Base-by-base conservation (phyloP, 2,329 filamentous ascomycete species). In the Lasiodiplodia sp. region DNA sequence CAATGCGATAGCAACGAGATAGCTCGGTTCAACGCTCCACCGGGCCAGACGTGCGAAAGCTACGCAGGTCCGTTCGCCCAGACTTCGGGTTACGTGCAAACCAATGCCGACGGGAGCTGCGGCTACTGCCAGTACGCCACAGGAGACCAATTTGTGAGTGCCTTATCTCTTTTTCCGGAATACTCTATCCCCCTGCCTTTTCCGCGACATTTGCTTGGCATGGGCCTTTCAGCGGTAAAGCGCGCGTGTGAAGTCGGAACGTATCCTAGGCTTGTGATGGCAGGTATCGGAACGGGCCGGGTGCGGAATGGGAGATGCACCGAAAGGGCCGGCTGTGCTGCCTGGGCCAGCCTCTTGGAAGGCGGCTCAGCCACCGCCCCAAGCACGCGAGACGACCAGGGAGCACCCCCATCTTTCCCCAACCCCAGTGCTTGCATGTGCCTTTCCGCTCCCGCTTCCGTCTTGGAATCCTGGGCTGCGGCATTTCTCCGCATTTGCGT, bases 41-140 rank as follows among this genome's bases (percentile, higher is more conserved):
- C 85, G 0, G 87, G 86, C 6, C 81, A 86, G 75, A 86, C 84
- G 2, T 93, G 91, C 74, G 77, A 87, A 14, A 78, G 85, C 4
- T 93, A 92, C 72, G 84, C 86, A 0, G 79, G 81, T 2, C 70
- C 80, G 0, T 92, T 86, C 73, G 85, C 87, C 1, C 68, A 78
- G 23, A 77, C 83, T 0, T 88, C 89, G 0, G 90, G 90, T 0
- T 91, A 91, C 69, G 85, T 92, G 0, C 78, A 82, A 70, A 84
- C 85, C 1, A 85, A 83, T n/a, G 78, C 80, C 0, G 80, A 86
- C 66, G 89, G 86, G 0, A 74, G 86, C 40, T 92, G 91, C 75
- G 85, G 88, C 25, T 90, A 87, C 74, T 93, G 91, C 71, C 87
- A 89, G 70, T 90, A 87, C 69, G 81, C 82, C 1, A 85, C 79